These are phyloP conservation scores for Hymenoscyphus repandus DNA, from an alignment of 2,329 filamentous ascomycete species.

Conservation along the genomic window DNA sequence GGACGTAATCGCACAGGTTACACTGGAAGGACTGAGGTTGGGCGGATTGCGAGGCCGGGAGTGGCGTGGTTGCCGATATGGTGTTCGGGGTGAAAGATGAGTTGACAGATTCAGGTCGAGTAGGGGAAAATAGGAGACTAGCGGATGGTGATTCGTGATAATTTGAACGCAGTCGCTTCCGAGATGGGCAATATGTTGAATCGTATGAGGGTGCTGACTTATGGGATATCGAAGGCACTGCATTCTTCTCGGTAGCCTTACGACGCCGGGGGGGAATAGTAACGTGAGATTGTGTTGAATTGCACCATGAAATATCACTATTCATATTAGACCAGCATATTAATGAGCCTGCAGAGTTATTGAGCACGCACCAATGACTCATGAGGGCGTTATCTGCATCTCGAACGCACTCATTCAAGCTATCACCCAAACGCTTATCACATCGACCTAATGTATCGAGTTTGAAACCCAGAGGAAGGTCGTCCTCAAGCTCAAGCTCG, in stretches of 20 bases:
- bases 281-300: not conserved
- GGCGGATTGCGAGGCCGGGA: not conserved
- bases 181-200: too few relatives aligned
- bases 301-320: not conserved
- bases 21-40: conserved; percentile 8
- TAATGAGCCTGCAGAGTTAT: not conserved
- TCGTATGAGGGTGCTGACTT: not conserved
- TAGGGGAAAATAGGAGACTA: not conserved
- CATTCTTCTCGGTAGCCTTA: not conserved
- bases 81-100: not conserved
- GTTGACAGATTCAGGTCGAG: not conserved
- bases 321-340: not conserved
- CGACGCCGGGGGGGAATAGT: not conserved
- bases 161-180: not conserved
- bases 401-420: conserved; percentile 1
- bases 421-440: not conserved
- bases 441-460: not conserved
- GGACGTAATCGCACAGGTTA: conserved; percentile 18
- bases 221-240: not conserved
- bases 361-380: not conserved
- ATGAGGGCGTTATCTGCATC: conserved; percentile 3
- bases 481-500: conserved; percentile 6
- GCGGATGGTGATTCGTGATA: not conserved
- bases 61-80: not conserved
- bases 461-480: conserved; percentile 3